Base-by-base conservation (phyloP, 345 rosid species). In the Eucalyptus curtisii region DNA sequence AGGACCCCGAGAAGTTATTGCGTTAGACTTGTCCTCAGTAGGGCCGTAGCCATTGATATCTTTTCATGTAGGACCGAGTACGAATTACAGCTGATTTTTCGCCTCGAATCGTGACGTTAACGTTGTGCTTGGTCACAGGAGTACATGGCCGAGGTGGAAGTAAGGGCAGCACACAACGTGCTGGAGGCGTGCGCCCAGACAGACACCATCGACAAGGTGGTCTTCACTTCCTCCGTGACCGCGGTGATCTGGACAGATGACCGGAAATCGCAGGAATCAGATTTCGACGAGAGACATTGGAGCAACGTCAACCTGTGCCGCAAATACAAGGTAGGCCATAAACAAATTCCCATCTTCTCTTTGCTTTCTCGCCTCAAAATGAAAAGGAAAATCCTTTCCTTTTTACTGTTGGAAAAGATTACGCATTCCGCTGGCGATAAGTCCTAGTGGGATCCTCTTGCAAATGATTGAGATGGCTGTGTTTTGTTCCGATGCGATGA, bases 161-260 rank as follows among this genome's bases (percentile, higher is more conserved):
- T 92, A 10, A 89, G 94, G 87, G 96, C 96, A 47, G 96, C 97
- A 2, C 96, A 95, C 80, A 95, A 95, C 79, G 95, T 92, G 90
- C 85, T 95, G 19, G 97, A 95, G 88, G 97, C 97, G 13, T 95
- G 97, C 31, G 96, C 96, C 13, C 95, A 92, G 49, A 93, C 93
- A 1, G 95, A 92, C 10, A 94, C 94, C 8, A 93, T 95, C 1
- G 91, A 93, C 86, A 95, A 95, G 92, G 96, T 95, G 17, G 96
- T 95, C 66, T 95, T 95, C 92, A 91, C 95, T 13, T 95, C 97
- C 11, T 95, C 96, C 4, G 91, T 86, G 7, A 94, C 96, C 1
- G 93, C 97, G 11, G 92, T 93, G 33, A 22, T 95, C 11, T 95
- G 96, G 95, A 90, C 90, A 49, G 94, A 94, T 22, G 88, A 89